Evolutionary conservation across 371 early-diverging fungal genomes (phyloP).

Genomic region (Rhizopus stolonifer): DNA sequence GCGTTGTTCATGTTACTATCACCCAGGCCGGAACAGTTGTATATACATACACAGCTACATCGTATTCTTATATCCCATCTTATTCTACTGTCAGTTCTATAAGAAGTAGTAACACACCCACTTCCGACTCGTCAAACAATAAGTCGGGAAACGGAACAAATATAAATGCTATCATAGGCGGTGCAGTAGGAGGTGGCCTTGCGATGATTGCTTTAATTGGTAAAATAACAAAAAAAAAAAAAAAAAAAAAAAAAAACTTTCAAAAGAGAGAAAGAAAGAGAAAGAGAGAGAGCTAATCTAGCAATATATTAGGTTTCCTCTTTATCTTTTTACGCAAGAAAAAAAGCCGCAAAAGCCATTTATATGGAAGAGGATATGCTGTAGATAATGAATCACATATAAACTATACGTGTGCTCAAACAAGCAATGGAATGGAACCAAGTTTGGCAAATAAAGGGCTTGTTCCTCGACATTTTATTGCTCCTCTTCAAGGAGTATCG

Average conservation of each 20-base stretch:
- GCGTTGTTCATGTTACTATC: constrained; percentile 21
- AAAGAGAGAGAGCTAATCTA: background rate
- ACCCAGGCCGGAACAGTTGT: constrained; percentile 22
- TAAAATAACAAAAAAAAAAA: constrained; percentile 2
- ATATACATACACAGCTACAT: constrained; percentile 28
- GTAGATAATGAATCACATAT: background rate
- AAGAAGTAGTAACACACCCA: background rate
- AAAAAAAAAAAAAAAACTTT: no score
- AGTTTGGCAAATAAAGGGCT: background rate
- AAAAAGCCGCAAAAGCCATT: background rate
- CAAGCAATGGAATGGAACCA: background rate
- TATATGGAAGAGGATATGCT: background rate
- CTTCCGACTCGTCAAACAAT: background rate
- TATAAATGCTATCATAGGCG: constrained; percentile 17
- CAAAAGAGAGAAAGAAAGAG: background rate
- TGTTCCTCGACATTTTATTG: constrained; percentile 16
- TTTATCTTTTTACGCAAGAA: constrained; percentile 11
- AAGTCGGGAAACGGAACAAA: background rate
- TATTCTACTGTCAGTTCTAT: constrained; percentile 12
- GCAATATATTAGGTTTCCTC: background rate
- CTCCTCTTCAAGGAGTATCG: constrained; percentile 1
- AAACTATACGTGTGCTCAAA: constrained; percentile 6
- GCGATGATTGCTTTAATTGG: constrained; percentile 18
- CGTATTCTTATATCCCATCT: constrained; percentile 21
- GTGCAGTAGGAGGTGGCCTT: constrained; percentile 14